Evolutionary conservation across 768 basidiomycete genomes (phyloP).

Genomic region (Leccinum ochraceum): DNA sequence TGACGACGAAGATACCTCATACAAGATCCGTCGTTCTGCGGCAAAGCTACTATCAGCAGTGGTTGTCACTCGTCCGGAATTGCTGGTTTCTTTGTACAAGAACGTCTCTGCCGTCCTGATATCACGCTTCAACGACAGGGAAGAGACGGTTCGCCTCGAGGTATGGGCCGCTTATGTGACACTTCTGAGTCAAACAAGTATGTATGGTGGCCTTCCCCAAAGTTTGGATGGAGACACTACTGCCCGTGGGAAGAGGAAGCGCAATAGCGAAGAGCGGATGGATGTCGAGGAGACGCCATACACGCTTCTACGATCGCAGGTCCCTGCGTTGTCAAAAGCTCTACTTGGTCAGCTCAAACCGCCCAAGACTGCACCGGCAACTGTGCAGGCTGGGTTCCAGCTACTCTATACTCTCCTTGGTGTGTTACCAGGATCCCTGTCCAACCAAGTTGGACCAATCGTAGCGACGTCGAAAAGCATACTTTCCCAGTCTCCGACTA

Average conservation of each 20-base stretch:
- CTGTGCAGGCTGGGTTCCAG: slow-evolving; percentile 84
- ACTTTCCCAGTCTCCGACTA: slow-evolving; percentile 66
- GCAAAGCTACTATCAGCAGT: slow-evolving; percentile 87
- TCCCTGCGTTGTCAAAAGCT: slow-evolving; percentile 76
- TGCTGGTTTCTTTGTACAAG: slow-evolving; percentile 76
- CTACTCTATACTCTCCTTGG: slow-evolving; percentile 73
- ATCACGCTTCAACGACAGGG: slow-evolving; percentile 90
- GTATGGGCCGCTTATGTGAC: slow-evolving; percentile 85
- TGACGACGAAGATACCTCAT: slow-evolving; percentile 97
- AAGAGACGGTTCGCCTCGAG: slow-evolving; percentile 92
- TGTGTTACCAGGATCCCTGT: slow-evolving; percentile 82
- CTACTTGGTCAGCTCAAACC: slow-evolving; percentile 85
- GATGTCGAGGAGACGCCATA: slow-evolving; percentile 73
- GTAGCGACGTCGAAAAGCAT: slow-evolving; percentile 63
- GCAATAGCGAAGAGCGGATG: slow-evolving; percentile 75
- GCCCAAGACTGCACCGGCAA: slow-evolving; percentile 71
- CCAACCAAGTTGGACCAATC: slow-evolving; percentile 65
- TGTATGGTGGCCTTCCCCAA: slow-evolving; percentile 70
- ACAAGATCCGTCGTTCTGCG: slow-evolving; percentile 93
- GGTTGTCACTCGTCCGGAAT: slow-evolving; percentile 88
- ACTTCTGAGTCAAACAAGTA: slow-evolving; percentile 80
- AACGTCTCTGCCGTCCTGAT: slow-evolving; percentile 87
- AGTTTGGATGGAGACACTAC: slow-evolving; percentile 47
- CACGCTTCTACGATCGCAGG: slow-evolving; percentile 69
- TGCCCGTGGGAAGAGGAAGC: slow-evolving; percentile 69